Base-by-base conservation (phyloP, 257 asterid genomes). In the Anisodus tanguticus region DNA sequence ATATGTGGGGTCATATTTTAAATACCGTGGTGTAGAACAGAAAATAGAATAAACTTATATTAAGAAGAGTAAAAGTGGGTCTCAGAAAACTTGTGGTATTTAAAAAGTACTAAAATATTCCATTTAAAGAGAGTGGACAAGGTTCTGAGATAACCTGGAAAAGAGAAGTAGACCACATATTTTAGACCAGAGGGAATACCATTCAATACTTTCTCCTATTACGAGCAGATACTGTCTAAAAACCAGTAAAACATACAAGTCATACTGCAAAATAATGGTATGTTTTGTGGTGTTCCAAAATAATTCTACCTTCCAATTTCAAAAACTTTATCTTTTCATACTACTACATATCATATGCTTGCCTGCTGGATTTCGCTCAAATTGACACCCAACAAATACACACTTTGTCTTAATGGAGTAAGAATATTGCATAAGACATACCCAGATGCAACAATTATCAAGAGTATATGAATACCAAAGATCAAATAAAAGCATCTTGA, bases 11-110 rank as follows among this genome's bases (percentile, higher is more conserved):
- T 69, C 78, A 17, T 15, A 69, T 3, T 37, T 68, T 15, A 39
- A 68, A 37, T 39, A 68, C 39, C n/a, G 16, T 13, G 16, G 26
- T 37, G 6, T 15, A 68, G 49, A 13, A 39, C 31, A 69, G 64
- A 76, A 51, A 22, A 76, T 76, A n/a, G 81, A 76, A 76, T 76
- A 31, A 76, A 51, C 64, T 76, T 76, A 45, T 51, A 26, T 26
- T 53, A 76, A 76, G 81, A 76, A 76, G 47, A 76, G 15, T 3
- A 12, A 26, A 76, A 76, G 47, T 7, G 45, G 26, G 47, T 53
- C 64, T 76, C 37, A 49, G 81, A 51, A 19, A 74, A 74, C 45
- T 74, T 22, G 62, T 22, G 37, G 81, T 51, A 12, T 37, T 49
- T 37, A 53, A 72, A 49, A 51, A 13, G 19, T 37, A 51, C 62